These are phyloP conservation scores for Umbilicus rupestris DNA, from an alignment of 164 flowering plant genomes.

Conservation along the genomic window DNA sequence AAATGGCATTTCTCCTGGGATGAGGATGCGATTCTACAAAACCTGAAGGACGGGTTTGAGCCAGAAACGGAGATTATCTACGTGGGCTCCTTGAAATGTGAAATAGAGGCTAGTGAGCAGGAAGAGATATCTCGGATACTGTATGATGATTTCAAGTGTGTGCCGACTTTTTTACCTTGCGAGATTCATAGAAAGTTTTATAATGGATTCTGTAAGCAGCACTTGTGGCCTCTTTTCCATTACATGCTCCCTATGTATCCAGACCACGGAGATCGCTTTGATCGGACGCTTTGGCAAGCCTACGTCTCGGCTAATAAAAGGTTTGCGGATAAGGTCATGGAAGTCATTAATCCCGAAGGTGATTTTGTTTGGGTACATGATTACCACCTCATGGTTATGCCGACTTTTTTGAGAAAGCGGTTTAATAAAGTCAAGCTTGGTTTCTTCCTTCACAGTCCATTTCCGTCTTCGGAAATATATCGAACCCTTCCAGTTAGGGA, in stretches of 20 bases:
- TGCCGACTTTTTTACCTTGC: slow-evolving; percentile 61
- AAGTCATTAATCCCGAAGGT: slow-evolving; percentile 55
- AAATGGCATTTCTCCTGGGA: slow-evolving; percentile 35
- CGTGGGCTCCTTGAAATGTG: slow-evolving; percentile 72
- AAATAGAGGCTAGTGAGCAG: slow-evolving; percentile 55
- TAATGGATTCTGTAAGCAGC: slow-evolving; percentile 72
- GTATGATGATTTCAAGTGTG: slow-evolving; percentile 59
- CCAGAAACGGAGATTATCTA: slow-evolving; percentile 26
- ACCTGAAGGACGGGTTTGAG: slow-evolving; percentile 32
- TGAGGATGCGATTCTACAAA: slow-evolving; percentile 31
- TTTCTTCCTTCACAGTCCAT: slow-evolving; percentile 85
- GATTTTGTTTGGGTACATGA: slow-evolving; percentile 85
- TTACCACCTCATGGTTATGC: slow-evolving; percentile 84
- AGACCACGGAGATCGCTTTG: slow-evolving; percentile 66
- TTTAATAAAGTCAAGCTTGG: slow-evolving; percentile 62
- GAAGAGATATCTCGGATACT: slow-evolving; percentile 60
- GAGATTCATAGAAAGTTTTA: slow-evolving; percentile 60
- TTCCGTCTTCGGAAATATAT: slow-evolving; percentile 84
- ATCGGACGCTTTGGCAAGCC: slow-evolving; percentile 68
- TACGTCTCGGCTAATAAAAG: slow-evolving; percentile 71
- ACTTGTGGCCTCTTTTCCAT: slow-evolving; percentile 81
- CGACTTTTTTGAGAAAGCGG: slow-evolving; percentile 64
- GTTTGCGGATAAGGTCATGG: slow-evolving; percentile 71
- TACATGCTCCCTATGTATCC: slow-evolving; percentile 75
- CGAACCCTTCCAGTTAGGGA: slow-evolving; percentile 71